A percentile compares a stretch with the other conserved stretches of the same genome.
Conservation (phyloP, 371 early-diverging fungal genomes). For the Haplosporangium sp. region DNA sequence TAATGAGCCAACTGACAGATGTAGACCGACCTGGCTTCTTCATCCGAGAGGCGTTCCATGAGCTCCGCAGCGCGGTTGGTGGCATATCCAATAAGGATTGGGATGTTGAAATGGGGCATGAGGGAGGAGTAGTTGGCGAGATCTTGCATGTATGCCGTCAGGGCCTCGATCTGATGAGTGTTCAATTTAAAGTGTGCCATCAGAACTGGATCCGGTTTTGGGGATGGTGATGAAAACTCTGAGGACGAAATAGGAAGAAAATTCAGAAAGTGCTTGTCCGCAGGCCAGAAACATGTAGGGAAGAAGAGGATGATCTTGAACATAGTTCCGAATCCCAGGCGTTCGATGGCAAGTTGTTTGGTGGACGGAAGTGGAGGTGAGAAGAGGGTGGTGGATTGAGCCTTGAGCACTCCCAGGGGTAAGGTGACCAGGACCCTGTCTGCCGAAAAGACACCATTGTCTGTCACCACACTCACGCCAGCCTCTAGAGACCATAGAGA, state of each 20-base stretch:
- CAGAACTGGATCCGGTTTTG: conserved; percentile 3
- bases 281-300: conserved; percentile 45
- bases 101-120: conserved; percentile 30
- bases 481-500: conserved; percentile 12
- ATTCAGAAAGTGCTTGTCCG: conserved; percentile 43
- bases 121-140: conserved; percentile 47
- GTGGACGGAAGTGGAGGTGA: conserved; percentile 29
- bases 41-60: conserved; percentile 35
- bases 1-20: conserved; percentile 46
- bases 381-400: conserved; percentile 19
- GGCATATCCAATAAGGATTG: conserved; percentile 46
- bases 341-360: conserved; percentile 42
- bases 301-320: conserved; percentile 45
- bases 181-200: conserved; percentile 15
- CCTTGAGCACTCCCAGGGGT: conserved; percentile 51
- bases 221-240: background rate
- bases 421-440: conserved; percentile 45
- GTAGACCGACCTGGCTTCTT: conserved; percentile 34
- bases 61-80: conserved; percentile 49
- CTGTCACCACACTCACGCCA: conserved; percentile 32
- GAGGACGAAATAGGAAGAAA: conserved; percentile 23
- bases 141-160: conserved; percentile 35
- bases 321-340: conserved; percentile 49
- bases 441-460: conserved; percentile 26
- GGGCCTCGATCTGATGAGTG: conserved; percentile 16